Conservation (phyloP, 768 basidiomycete genomes). For the Nidularia pulvinata region DNA sequence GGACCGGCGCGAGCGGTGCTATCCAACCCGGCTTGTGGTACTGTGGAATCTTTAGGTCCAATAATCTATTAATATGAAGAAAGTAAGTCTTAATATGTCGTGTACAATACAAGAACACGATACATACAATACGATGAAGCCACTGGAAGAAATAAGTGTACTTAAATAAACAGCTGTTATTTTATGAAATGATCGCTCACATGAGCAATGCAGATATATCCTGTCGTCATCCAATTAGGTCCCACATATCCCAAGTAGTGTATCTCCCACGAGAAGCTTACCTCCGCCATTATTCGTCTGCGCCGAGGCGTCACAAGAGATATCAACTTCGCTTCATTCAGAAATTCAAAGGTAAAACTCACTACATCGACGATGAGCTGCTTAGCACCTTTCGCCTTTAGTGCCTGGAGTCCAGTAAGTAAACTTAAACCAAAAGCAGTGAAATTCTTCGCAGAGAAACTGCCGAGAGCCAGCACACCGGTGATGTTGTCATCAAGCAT, state of each 20-base stretch:
- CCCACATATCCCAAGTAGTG: too few species aligned
- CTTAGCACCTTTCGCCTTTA: constrained; percentile 47
- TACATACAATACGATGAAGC: constrained; percentile 42
- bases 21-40: constrained; percentile 55
- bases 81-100: background rate
- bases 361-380: constrained; percentile 62
- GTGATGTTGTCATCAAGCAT: constrained; percentile 50
- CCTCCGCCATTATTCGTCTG: constrained; percentile 53
- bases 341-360: constrained; percentile 10
- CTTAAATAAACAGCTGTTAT: constrained; percentile 2
- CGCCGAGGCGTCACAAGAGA: background rate
- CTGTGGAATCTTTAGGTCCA: constrained; percentile 48
- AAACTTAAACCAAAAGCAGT: constrained; percentile 37
- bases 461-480: constrained; percentile 57
- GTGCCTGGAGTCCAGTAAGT: constrained; percentile 40
- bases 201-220: constrained; percentile 61
- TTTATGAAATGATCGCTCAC: constrained; percentile 25
- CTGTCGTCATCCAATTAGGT: too few species aligned
- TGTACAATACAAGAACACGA: background rate
- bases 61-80: constrained; percentile 36
- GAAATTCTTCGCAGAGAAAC: constrained; percentile 49
- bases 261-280: constrained; percentile 7
- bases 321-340: background rate
- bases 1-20: constrained; percentile 45
- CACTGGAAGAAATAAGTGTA: constrained; percentile 21